Percentiles rank a stretch among this genome's conserved stretches.
Conservation (phyloP, 768 basidiomycete genomes). For the Naganishia antarctica region DNA sequence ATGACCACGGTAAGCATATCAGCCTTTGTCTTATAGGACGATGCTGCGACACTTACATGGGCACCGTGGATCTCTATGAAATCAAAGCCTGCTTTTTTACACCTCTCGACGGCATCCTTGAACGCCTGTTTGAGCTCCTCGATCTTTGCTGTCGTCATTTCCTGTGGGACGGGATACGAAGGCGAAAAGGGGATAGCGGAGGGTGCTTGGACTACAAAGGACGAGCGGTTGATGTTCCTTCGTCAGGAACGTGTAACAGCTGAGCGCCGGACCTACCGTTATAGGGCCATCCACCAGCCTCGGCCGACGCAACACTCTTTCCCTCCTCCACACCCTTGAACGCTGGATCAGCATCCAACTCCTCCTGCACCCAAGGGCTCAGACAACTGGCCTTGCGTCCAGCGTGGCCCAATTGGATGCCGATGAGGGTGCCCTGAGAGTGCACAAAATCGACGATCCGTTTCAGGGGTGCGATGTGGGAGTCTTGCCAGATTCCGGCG, state of each 20-base stretch:
- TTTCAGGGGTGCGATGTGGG: conserved; percentile 65
- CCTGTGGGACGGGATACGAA: conserved; percentile 58
- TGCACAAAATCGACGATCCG: conserved; percentile 71
- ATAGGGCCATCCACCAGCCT: conserved; percentile 68
- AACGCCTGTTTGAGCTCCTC: conserved; percentile 61
- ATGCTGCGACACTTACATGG: conserved; percentile 36
- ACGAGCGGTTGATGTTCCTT: too few species aligned
- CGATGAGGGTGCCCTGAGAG: conserved; percentile 64
- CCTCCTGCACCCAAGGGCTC: conserved; percentile 61
- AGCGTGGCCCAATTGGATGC: conserved; percentile 74
- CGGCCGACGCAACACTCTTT: conserved; percentile 51
- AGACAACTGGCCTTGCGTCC: conserved; percentile 72
- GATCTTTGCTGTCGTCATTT: conserved; percentile 59
- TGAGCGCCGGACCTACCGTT: conserved; percentile 53
- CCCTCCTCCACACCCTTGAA: conserved; percentile 33
- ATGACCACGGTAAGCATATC: not conserved
- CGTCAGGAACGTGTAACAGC: too few species aligned
- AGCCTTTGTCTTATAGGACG: too few species aligned
- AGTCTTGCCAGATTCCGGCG: conserved; percentile 69
- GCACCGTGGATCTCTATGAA: conserved; percentile 48
- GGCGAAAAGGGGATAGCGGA: conserved; percentile 58
- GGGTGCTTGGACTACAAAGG: conserved; percentile 60
- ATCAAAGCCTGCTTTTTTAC: conserved; percentile 58
- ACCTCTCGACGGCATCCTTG: conserved; percentile 39
- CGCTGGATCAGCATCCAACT: conserved; percentile 25